These are phyloP conservation scores for Ascocoryne sarcoides DNA, from an alignment of 2,329 filamentous ascomycete genomes.

Conservation along the genomic window DNA sequence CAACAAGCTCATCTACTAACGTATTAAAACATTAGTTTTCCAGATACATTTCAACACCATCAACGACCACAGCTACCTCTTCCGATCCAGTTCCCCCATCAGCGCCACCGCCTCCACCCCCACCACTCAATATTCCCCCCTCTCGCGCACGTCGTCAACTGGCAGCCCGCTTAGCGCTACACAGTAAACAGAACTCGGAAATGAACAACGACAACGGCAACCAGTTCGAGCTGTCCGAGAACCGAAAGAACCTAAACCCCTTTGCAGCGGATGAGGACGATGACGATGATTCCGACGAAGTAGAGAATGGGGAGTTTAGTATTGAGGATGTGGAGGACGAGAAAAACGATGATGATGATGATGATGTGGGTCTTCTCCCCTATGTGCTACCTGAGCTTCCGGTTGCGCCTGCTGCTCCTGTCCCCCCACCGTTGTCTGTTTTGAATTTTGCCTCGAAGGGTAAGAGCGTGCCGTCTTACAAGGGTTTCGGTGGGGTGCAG, in stretches of 20 bases:
- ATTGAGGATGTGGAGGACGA: constrained; percentile 7
- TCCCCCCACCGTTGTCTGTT: background rate
- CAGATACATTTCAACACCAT: constrained; percentile 28
- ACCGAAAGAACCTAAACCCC: constrained; percentile 23
- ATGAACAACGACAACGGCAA: constrained; percentile 17
- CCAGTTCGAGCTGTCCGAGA: constrained; percentile 14
- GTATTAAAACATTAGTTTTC: constrained; percentile 22
- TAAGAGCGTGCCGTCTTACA: background rate
- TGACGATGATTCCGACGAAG: constrained; percentile 21
- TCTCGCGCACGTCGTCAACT: constrained; percentile 81
- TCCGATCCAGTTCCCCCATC: constrained; percentile 44
- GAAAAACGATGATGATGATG: constrained; percentile 18
- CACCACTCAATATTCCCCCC: constrained; percentile 76
- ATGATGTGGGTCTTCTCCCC: constrained; percentile 6
- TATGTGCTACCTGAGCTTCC: too few species aligned
- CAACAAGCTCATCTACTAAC: constrained; percentile 16
- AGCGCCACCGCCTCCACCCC: constrained; percentile 58
- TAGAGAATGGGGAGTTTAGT: constrained; percentile 4
- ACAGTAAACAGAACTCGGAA: constrained; percentile 48
- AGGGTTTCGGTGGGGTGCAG: background rate
- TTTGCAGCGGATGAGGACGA: constrained; percentile 28
- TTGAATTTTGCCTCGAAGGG: background rate
- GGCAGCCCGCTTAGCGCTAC: constrained; percentile 75
- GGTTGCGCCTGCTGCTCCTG: background rate
- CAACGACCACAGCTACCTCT: constrained; percentile 23